phyloP scores from a whole-genome alignment of 176 grass and related monocot species.

The Cenchrus fungigraminus region DNA sequence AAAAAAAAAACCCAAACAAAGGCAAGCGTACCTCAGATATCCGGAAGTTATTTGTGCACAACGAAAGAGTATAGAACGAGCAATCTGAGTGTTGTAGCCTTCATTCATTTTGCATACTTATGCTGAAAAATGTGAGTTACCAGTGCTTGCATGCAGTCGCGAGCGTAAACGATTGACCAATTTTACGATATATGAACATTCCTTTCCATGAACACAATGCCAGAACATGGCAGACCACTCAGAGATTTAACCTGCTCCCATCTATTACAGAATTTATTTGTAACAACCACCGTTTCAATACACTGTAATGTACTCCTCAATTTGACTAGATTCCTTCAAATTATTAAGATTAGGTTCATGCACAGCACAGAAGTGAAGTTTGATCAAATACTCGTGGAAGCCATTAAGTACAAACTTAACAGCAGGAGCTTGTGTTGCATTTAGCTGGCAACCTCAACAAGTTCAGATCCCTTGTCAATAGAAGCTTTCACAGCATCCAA shows the following conservation, averaged over 20 bases:
- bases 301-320: neutral
- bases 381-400: neutral
- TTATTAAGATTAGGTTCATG: slow-evolving; percentile 18
- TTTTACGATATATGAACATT: neutral
- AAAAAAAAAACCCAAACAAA: too few species aligned
- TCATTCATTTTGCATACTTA: slow-evolving; percentile 11
- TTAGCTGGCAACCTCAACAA: slow-evolving; percentile 52
- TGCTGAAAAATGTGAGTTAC: neutral
- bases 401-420: neutral
- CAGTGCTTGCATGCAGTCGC: neutral
- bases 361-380: neutral
- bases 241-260: neutral
- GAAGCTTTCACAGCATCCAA: slow-evolving; percentile 75
- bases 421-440: neutral
- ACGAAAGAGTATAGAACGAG: neutral
- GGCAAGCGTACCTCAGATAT: neutral
- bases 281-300: neutral
- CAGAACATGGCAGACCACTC: neutral
- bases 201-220: neutral
- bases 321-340: neutral
- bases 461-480: slow-evolving; percentile 47
- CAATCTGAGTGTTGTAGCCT: neutral
- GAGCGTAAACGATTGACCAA: neutral
- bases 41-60: neutral
- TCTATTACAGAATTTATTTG: neutral